A percentile compares a stretch with the other conserved stretches of the same genome.
These are phyloP conservation scores for Nicotiana noctiflora DNA, from an alignment of 257 asterid genomes.

Conservation along the genomic window DNA sequence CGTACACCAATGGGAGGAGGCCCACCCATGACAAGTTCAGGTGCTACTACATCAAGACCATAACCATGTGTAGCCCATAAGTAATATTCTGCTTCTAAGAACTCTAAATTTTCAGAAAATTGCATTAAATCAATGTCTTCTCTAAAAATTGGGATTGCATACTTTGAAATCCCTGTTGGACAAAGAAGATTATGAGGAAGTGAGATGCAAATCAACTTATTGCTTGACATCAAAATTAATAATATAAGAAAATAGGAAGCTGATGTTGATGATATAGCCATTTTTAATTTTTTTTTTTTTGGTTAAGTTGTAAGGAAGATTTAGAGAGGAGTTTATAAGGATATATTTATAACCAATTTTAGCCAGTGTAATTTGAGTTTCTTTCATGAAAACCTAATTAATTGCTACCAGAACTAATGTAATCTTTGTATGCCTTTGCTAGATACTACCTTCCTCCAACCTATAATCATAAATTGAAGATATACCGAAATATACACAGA, in stretches of 20 bases:
- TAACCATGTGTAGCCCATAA: constrained; percentile 30
- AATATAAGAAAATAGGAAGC: not conserved
- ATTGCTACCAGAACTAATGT: not conserved
- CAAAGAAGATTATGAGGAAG: not conserved
- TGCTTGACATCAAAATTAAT: not conserved
- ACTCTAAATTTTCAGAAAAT: constrained; percentile 37
- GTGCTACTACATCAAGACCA: constrained; percentile 38
- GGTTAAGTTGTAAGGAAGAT: not conserved
- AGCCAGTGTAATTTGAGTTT: not conserved
- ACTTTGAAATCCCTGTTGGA: constrained; percentile 8
- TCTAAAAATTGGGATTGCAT: constrained; percentile 7
- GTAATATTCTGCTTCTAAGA: constrained; percentile 40
- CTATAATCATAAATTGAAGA: not conserved
- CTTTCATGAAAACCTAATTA: not conserved
- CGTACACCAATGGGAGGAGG: constrained; percentile 42
- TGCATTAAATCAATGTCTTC: constrained; percentile 31
- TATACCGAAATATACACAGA: not conserved
- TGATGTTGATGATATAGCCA: not conserved
- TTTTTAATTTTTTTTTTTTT: not conserved
- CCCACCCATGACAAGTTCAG: constrained; percentile 35
- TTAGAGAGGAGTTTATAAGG: not conserved
- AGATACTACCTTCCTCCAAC: not conserved
- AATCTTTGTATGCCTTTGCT: not conserved
- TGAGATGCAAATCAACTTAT: not conserved
- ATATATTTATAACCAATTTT: not conserved